A percentile compares a stretch with the other conserved stretches of the same genome.
phyloP scores from a whole-genome alignment of 164 flowering plant genomes.

The Brasenia schreberi region DNA sequence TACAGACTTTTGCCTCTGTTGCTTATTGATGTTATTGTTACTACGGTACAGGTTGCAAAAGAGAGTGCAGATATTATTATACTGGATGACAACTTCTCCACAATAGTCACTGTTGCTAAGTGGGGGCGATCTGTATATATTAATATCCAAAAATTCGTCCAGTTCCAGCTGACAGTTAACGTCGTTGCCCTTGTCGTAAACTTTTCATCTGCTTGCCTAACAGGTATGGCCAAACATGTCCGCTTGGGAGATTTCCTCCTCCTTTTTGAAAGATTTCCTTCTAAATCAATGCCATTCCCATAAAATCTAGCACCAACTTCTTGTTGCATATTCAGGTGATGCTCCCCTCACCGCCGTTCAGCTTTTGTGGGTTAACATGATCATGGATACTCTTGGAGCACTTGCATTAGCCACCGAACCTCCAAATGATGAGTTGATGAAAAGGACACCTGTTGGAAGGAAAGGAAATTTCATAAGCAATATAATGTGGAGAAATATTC shows the following conservation, averaged over 20 bases:
- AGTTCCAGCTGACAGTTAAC: conserved; percentile 89
- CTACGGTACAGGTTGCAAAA: conserved; percentile 93
- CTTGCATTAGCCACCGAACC: conserved; percentile 94
- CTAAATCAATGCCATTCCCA: too few species aligned
- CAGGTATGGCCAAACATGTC: conserved; percentile 29
- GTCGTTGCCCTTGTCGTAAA: conserved; percentile 83
- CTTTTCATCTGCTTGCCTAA: conserved; percentile 87
- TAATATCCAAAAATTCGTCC: conserved; percentile 89
- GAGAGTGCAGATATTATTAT: conserved; percentile 97
- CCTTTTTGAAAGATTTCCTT: too few species aligned
- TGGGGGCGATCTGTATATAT: conserved; percentile 94
- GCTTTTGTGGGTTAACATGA: conserved; percentile 96
- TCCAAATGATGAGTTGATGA: conserved; percentile 78
- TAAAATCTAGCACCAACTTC: too few species aligned
- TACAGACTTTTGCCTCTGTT: too few species aligned
- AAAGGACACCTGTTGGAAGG: conserved; percentile 77
- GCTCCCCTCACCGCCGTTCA: conserved; percentile 96
- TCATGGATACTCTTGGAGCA: conserved; percentile 97
- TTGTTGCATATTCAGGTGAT: too few species aligned
- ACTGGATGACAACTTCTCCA: conserved; percentile 86
- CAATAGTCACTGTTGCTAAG: conserved; percentile 83
- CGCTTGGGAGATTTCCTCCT: too few species aligned
- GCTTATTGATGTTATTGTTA: too few species aligned
- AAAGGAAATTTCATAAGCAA: conserved; percentile 83
- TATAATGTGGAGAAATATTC: conserved; percentile 91